Percentiles rank a stretch among this genome's conserved stretches.
Evolutionary conservation across 306 rosid genomes (phyloP).

Genomic region (Cicer judaicum): DNA sequence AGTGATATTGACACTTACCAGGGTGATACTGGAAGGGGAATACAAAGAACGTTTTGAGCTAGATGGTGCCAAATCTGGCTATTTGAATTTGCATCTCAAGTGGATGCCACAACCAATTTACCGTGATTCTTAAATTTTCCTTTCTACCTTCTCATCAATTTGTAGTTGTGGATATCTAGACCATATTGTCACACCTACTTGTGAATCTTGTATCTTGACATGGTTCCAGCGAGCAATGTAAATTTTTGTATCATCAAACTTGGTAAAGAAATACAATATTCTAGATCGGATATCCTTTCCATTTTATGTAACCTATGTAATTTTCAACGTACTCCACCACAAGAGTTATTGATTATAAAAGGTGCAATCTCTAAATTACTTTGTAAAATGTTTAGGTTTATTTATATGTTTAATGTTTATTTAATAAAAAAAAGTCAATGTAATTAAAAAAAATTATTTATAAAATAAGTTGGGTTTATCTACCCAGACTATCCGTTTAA

Average conservation of each 20-base stretch:
- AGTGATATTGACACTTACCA: slow-evolving; percentile 86
- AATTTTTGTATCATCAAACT: slow-evolving; percentile 51
- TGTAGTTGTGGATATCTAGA: slow-evolving; percentile 36
- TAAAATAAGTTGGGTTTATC: background rate
- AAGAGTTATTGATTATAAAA: background rate
- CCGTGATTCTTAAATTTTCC: slow-evolving; percentile 67
- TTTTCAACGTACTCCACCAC: background rate
- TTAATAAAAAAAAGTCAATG: no score
- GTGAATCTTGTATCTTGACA: slow-evolving; percentile 36
- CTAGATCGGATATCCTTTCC: background rate
- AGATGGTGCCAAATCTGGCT: slow-evolving; percentile 86
- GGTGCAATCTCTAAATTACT: background rate
- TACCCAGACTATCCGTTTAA: background rate
- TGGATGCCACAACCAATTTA: slow-evolving; percentile 92
- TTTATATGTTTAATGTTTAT: no score
- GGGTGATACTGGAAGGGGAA: slow-evolving; percentile 88
- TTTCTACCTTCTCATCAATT: background rate
- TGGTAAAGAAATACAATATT: slow-evolving; percentile 29
- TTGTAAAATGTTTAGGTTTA: no score
- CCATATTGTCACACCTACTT: slow-evolving; percentile 17
- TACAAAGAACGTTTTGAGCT: slow-evolving; percentile 73
- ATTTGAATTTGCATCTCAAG: slow-evolving; percentile 78
- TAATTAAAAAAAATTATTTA: background rate
- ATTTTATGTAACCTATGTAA: background rate
- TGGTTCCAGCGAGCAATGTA: slow-evolving; percentile 45